Base-by-base conservation (phyloP, 2,329 filamentous ascomycete genomes). In the Hymenoscyphus infarciens region DNA sequence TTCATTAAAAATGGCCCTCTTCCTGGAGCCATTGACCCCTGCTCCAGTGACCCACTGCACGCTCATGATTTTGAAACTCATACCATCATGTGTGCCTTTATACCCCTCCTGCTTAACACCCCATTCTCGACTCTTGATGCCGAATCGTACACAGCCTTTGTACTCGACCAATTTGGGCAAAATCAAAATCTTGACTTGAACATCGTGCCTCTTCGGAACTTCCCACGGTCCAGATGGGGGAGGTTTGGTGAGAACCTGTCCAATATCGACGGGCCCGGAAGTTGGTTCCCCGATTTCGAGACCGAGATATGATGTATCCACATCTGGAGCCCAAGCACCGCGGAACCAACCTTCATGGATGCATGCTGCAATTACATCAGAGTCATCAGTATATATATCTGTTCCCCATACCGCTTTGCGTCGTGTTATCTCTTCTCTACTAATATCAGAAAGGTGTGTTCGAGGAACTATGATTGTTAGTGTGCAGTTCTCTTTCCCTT, bases 351-450 rank as follows among this genome's bases (percentile, higher is more conserved):
- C 95, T 1, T 88, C 87, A 74, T 99, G 95, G 55, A 99, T 94
- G 64, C 93, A 94, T 1, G 94, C 93, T 0, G 92, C 94, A 27
- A 99, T 83, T 0, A 95, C 87, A 73, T 99, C 95, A 0, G 92
- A 97, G 75, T 99, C 95, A 70, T 99, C 95, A 0, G 92, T 96
- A 74, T 98, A 98, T 6, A 99, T 84, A 42, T 96, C 93, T 0
- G 92, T 95, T 1, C 95, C 95, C 93, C 94, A 99, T 0, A 99
- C 75, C 7, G 91, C 90, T 22, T 89, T 84, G 38, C 91, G 85
- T 7, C 86, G 79, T 11, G 92, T 96, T 59, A 98, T 93, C 68
- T 96, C 91, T 73, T 95, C 90, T 33, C 94, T 84, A 27, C 90
- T 85, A 7, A 81, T 77, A 0, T 85, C 76, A 8, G 84, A 85